These are phyloP conservation scores for Martensiomyces pterosporus DNA, from an alignment of 192 early-diverging fungal species.

Conservation along the genomic window DNA sequence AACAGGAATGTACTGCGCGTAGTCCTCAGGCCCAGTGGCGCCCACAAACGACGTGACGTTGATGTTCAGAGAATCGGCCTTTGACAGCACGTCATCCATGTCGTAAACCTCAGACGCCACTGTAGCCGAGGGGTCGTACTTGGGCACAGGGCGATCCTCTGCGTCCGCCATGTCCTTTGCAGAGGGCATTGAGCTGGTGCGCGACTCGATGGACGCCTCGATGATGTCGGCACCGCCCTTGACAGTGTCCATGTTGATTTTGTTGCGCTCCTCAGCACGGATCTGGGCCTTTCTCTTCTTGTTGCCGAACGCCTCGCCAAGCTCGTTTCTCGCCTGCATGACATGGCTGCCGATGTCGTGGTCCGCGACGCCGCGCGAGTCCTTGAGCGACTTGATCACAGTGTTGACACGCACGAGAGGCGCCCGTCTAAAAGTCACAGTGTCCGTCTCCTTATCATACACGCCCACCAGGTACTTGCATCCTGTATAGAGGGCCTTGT, in stretches of 20 bases:
- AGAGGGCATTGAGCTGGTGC: conserved; percentile 59
- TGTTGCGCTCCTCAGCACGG: conserved; percentile 78
- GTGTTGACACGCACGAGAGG: conserved; percentile 61
- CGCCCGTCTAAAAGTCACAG: conserved; percentile 67
- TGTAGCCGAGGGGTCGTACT: conserved; percentile 63
- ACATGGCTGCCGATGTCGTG: conserved; percentile 42
- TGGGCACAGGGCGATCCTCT: conserved; percentile 67
- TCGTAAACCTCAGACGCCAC: conserved; percentile 78
- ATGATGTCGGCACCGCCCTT: conserved; percentile 61
- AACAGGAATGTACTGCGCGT: conserved; percentile 12
- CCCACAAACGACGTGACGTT: conserved; percentile 55
- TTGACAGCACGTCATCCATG: conserved; percentile 65
- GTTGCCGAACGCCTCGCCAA: conserved; percentile 92
- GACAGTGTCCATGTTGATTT: conserved; percentile 69
- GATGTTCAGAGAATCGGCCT: conserved; percentile 61
- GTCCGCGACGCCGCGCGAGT: conserved; percentile 46
- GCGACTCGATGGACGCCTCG: conserved; percentile 64
- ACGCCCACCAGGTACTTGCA: conserved; percentile 75
- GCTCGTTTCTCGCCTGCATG: conserved; percentile 62
- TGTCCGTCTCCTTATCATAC: conserved; percentile 62
- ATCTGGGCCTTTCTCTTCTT: conserved; percentile 83
- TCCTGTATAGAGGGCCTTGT: conserved; percentile 35
- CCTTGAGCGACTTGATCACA: conserved; percentile 67
- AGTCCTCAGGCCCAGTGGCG: conserved; percentile 36
- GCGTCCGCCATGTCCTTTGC: conserved; percentile 54